These are phyloP conservation scores for Amylocystis lapponica DNA, from an alignment of 768 basidiomycete species.

Conservation along the genomic window DNA sequence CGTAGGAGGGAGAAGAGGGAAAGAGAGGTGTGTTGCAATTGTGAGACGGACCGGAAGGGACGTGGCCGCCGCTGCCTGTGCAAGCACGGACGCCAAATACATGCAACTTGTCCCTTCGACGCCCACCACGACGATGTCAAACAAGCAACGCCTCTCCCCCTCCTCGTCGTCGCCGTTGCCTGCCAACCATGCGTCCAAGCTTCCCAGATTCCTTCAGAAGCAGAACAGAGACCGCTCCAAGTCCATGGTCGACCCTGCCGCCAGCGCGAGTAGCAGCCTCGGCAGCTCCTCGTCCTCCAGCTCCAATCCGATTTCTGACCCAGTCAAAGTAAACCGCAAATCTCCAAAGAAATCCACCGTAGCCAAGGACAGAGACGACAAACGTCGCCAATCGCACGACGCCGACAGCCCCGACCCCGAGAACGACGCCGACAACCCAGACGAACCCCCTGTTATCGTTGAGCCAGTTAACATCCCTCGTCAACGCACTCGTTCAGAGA, in stretches of 20 bases:
- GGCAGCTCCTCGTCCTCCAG: slow-evolving; percentile 39
- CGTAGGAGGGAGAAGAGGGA: too few species aligned
- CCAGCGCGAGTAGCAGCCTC: slow-evolving; percentile 31
- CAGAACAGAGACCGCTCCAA: slow-evolving; percentile 55
- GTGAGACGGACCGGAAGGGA: neutral
- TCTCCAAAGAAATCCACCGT: slow-evolving; percentile 11
- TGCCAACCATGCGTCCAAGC: slow-evolving; percentile 42
- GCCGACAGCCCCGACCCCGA: slow-evolving; percentile 22
- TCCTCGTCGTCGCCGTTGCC: slow-evolving; percentile 37
- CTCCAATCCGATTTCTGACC: slow-evolving; percentile 26
- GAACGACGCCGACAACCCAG: slow-evolving; percentile 31
- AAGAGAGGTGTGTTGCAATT: too few species aligned
- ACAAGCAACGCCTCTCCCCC: slow-evolving; percentile 36
- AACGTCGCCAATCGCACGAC: slow-evolving; percentile 21
- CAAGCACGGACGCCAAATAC: neutral
- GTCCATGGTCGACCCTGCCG: slow-evolving; percentile 38
- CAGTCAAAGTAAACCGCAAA: slow-evolving; percentile 12
- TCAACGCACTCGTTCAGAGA: slow-evolving; percentile 49
- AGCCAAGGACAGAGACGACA: slow-evolving; percentile 16
- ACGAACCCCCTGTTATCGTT: slow-evolving; percentile 61
- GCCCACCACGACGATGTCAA: slow-evolving; percentile 37
- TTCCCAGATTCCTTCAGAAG: slow-evolving; percentile 67
- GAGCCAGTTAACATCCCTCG: slow-evolving; percentile 55
- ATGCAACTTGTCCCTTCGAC: slow-evolving; percentile 5
- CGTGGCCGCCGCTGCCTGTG: slow-evolving; percentile 1